Percentiles rank a stretch among this genome's conserved stretches.
phyloP scores from a whole-genome alignment of 2,329 filamentous ascomycete genomes.

The Cyphellophora europaea region DNA sequence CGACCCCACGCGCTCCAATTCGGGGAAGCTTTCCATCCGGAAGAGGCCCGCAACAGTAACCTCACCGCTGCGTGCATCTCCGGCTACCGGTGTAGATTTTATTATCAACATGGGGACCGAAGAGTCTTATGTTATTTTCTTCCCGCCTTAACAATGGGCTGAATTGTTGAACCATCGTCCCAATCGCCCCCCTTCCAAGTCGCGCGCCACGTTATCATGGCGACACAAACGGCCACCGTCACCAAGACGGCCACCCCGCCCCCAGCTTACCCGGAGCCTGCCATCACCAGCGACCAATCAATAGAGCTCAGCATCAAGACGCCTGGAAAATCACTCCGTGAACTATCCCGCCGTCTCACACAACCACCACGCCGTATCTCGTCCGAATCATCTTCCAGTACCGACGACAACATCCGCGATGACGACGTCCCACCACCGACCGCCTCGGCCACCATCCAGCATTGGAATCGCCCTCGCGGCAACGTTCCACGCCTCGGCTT shows the following conservation, averaged over 20 bases:
- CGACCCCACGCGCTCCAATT: too few species aligned
- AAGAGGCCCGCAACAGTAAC: too few species aligned
- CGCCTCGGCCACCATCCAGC: constrained; percentile 27
- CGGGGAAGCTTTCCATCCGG: too few species aligned
- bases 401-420: constrained; percentile 1
- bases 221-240: background rate
- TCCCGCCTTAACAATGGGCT: too few species aligned
- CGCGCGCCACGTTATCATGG: too few species aligned
- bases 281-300: constrained; percentile 4
- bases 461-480: constrained; percentile 53
- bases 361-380: too few species aligned
- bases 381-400: constrained; percentile 3
- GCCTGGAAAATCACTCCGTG: constrained; percentile 6
- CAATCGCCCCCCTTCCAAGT: too few species aligned
- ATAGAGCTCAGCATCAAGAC: constrained; percentile 15
- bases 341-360: constrained; percentile 10
- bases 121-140: too few species aligned
- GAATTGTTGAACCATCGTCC: too few species aligned
- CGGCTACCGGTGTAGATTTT: too few species aligned
- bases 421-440: constrained; percentile 3
- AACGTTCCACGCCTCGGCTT: constrained; percentile 41
- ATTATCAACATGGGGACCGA: too few species aligned
- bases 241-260: background rate
- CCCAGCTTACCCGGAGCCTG: background rate
- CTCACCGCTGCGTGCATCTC: too few species aligned